A percentile compares a stretch with the other conserved stretches of the same genome.
phyloP scores from a whole-genome alignment of 2,329 filamentous ascomycete genomes.

The Aaosphaeria pasadenensis region DNA sequence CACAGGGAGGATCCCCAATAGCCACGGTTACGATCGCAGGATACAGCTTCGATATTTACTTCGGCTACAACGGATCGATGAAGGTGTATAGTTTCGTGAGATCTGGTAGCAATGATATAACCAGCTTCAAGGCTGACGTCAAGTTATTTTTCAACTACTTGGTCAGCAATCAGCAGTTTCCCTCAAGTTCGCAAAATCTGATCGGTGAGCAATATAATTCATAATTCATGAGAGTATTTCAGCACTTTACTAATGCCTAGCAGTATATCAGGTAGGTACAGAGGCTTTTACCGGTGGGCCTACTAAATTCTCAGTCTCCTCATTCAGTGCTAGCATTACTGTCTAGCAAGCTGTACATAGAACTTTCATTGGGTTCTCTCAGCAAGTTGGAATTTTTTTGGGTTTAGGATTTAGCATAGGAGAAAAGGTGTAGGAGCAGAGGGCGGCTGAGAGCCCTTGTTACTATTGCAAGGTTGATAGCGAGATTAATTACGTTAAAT shows the following conservation, averaged over 20 bases:
- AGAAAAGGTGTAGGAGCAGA: too few relatives aligned
- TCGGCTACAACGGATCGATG: slow-evolving; percentile 55
- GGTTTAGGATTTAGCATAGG: too few relatives aligned
- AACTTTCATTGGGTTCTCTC: too few relatives aligned
- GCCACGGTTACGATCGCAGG: slow-evolving; percentile 52
- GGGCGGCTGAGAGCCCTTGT: too few relatives aligned
- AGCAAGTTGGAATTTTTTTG: too few relatives aligned
- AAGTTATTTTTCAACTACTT: not conserved
- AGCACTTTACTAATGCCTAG: not conserved
- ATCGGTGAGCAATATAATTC: not conserved
- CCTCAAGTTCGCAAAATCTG: not conserved
- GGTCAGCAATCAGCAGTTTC: not conserved
- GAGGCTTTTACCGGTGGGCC: slow-evolving; percentile 20
- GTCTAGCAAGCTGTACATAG: too few relatives aligned
- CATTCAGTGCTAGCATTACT: not conserved
- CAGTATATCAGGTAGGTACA: slow-evolving; percentile 20
- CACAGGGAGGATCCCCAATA: slow-evolving; percentile 50
- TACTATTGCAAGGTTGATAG: too few relatives aligned
- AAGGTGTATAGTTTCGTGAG: slow-evolving; percentile 59
- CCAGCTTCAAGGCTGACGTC: slow-evolving; percentile 53
- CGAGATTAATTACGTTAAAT: too few relatives aligned
- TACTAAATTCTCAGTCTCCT: slow-evolving; percentile 16
- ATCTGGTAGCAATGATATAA: slow-evolving; percentile 35
- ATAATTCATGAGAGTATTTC: not conserved
- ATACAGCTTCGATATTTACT: slow-evolving; percentile 53